phyloP scores from a whole-genome alignment of 768 basidiomycete genomes.

The Suillus brevipes region DNA sequence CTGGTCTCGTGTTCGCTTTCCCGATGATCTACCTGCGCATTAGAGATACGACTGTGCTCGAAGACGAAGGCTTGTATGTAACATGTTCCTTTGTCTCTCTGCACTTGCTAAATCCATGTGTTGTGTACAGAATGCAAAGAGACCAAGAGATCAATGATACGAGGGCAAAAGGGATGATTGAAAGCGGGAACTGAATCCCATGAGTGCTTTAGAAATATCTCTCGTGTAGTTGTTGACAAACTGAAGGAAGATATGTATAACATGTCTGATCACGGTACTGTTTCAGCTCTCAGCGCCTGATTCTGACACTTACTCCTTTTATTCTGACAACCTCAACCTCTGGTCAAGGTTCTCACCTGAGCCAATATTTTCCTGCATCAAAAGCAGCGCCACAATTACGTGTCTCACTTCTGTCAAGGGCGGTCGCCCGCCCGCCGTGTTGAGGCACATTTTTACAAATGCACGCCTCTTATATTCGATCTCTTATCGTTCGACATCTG shows the following conservation, averaged over 20 bases:
- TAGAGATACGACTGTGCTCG: constrained; percentile 52
- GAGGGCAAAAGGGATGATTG: neutral
- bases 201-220: neutral
- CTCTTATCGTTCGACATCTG: neutral
- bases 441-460: too few relatives aligned
- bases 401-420: too few relatives aligned
- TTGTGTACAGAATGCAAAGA: neutral
- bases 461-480: neutral
- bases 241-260: too few relatives aligned
- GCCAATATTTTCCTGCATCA: too few relatives aligned
- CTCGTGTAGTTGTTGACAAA: too few relatives aligned
- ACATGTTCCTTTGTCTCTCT: neutral
- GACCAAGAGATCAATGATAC: neutral
- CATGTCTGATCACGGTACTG: too few relatives aligned
- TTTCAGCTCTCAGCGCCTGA: too few relatives aligned
- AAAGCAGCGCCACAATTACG: too few relatives aligned
- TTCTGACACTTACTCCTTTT: too few relatives aligned
- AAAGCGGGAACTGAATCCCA: neutral
- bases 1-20: constrained; percentile 61
- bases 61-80: constrained; percentile 57
- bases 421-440: neutral
- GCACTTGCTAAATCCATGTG: neutral
- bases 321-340: too few relatives aligned
- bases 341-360: too few relatives aligned
- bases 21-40: constrained; percentile 74